These are phyloP conservation scores for Hordeum vulgare DNA, from an alignment of 176 grass and related monocot genomes.

Conservation along the genomic window DNA sequence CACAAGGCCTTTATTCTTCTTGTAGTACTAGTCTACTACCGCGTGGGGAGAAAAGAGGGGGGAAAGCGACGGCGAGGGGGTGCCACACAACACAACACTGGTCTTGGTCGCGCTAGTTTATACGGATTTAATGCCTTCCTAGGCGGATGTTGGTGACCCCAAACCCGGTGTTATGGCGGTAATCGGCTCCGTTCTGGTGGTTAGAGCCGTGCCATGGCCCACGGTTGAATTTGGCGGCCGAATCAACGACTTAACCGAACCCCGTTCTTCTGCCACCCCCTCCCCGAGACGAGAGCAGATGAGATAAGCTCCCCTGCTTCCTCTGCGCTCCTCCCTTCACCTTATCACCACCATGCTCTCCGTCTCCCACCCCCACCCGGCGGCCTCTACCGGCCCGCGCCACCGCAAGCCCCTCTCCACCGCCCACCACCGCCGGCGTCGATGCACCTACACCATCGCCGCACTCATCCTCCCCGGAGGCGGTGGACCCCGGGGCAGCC, in stretches of 20 bases:
- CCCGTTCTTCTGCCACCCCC: not conserved
- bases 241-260: too few species aligned
- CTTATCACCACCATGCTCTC: constrained; percentile 52
- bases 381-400: constrained; percentile 1
- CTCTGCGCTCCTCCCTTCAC: not conserved
- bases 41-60: not conserved
- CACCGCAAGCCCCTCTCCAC: not conserved
- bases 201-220: too few species aligned
- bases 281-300: not conserved
- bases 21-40: too few species aligned
- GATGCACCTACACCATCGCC: constrained; percentile 15
- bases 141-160: not conserved
- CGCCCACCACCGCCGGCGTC: not conserved
- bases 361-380: constrained; percentile 34
- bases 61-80: not conserved
- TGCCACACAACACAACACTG: not conserved
- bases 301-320: constrained; percentile 9
- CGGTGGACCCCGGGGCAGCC: not conserved
- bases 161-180: too few species aligned
- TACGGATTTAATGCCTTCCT: not conserved
- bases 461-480: constrained; percentile 26
- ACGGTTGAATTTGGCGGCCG: too few species aligned
- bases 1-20: not conserved
- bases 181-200: too few species aligned
- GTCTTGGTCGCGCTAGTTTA: constrained; percentile 6